Evolutionary conservation across 177 flowering plant species (phyloP).

Genomic region (Vitis hybrid): DNA sequence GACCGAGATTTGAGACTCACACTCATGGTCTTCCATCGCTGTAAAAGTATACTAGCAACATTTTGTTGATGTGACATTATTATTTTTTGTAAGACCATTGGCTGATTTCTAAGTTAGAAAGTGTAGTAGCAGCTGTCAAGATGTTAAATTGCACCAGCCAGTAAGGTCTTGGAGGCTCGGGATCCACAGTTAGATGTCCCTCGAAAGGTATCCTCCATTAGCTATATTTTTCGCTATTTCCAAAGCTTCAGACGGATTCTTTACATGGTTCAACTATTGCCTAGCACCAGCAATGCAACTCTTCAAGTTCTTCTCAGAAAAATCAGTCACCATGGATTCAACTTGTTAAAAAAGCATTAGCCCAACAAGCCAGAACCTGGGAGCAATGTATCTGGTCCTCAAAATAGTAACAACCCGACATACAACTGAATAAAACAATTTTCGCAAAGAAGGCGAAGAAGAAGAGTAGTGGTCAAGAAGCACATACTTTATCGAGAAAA

Average conservation of each 20-base stretch:
- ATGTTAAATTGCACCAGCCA: too few relatives aligned
- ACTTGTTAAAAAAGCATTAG: slow-evolving; percentile 68
- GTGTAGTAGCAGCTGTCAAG: too few relatives aligned
- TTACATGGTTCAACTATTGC: too few relatives aligned
- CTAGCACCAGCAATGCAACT: too few relatives aligned
- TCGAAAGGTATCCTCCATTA: too few relatives aligned
- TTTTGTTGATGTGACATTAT: slow-evolving; percentile 15
- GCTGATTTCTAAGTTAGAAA: too few relatives aligned
- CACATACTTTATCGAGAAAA: slow-evolving; percentile 53
- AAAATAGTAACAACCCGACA: slow-evolving; percentile 22
- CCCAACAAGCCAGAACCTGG: slow-evolving; percentile 89
- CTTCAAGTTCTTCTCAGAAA: slow-evolving; percentile 29
- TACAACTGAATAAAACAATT: slow-evolving; percentile 62
- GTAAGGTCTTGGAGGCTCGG: too few relatives aligned
- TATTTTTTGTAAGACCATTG: slow-evolving; percentile 9
- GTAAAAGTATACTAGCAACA: slow-evolving; percentile 34
- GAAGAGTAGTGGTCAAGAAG: slow-evolving; percentile 48
- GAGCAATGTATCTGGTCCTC: slow-evolving; percentile 19
- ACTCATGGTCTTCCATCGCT: slow-evolving; percentile 22
- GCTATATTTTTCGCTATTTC: too few relatives aligned
- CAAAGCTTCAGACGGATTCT: too few relatives aligned
- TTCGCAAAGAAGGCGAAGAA: slow-evolving; percentile 73
- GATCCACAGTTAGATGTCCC: too few relatives aligned
- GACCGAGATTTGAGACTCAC: too few relatives aligned
- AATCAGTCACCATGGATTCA: slow-evolving; percentile 39